phyloP scores from a whole-genome alignment of 257 asterid genomes.

The Nicotiana otophora region DNA sequence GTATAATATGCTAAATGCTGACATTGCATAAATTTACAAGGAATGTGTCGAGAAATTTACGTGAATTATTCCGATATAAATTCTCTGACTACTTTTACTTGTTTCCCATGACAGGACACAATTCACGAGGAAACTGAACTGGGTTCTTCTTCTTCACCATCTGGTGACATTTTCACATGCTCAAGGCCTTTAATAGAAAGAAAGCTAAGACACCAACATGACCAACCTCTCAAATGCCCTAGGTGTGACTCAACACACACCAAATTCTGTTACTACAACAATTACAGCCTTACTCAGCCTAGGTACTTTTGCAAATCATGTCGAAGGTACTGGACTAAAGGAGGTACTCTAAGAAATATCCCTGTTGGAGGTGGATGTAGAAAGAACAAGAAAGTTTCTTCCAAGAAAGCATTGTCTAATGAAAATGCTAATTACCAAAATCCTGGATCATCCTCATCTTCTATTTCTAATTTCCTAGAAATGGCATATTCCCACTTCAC shows the following conservation, averaged over 20 bases:
- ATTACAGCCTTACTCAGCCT: constrained; percentile 91
- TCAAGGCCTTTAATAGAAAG: constrained; percentile 61
- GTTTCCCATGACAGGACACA: constrained; percentile 37
- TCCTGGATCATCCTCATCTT: constrained; percentile 16
- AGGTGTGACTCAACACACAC: constrained; percentile 94
- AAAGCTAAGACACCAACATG: constrained; percentile 70
- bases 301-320: constrained; percentile 93
- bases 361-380: constrained; percentile 97
- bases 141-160: constrained; percentile 53
- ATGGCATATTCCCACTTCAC: constrained; percentile 36
- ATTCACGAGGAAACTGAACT: constrained; percentile 57
- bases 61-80: background rate
- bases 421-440: background rate
- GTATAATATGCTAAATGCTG: too few relatives aligned
- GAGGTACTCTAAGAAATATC: constrained; percentile 88
- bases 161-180: constrained; percentile 60
- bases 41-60: background rate
- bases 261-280: constrained; percentile 93
- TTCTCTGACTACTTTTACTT: constrained; percentile 13
- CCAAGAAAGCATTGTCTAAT: constrained; percentile 32
- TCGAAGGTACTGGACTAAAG: constrained; percentile 95
- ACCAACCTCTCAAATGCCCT: constrained; percentile 72
- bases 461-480: constrained; percentile 23
- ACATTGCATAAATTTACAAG: background rate
- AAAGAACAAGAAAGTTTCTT: constrained; percentile 61